Evolutionary conservation across 176 grass and related monocot species (phyloP).

Genomic region (Bonia amplexicaulis): DNA sequence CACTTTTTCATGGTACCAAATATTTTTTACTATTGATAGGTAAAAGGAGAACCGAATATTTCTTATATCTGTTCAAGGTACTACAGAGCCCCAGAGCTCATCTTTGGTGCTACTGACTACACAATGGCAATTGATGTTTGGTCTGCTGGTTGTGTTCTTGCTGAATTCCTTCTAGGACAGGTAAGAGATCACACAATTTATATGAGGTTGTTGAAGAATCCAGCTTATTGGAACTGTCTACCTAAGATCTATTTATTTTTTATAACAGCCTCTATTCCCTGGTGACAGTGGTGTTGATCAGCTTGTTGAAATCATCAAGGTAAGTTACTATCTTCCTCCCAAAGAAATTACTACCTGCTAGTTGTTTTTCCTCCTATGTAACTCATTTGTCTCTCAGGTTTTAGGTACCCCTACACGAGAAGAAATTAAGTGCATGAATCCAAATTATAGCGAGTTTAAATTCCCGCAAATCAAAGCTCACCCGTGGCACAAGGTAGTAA

Average conservation of each 20-base stretch:
- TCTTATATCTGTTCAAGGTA: conserved; percentile 97
- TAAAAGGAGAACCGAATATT: conserved; percentile 97
- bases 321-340: conserved; percentile 20
- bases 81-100: conserved; percentile 94
- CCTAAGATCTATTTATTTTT: neutral
- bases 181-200: conserved; percentile 28
- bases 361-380: conserved; percentile 11
- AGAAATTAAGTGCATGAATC: conserved; percentile 99
- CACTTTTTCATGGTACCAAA: neutral
- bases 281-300: conserved; percentile 92
- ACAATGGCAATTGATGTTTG: conserved; percentile 90
- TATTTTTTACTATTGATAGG: conserved; percentile 31
- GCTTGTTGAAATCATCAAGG: conserved; percentile 97
- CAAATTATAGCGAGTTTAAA: conserved; percentile 81
- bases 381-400: conserved; percentile 33
- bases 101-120: conserved; percentile 95
- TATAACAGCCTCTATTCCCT: conserved; percentile 81
- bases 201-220: neutral
- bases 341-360: neutral
- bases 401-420: conserved; percentile 95
- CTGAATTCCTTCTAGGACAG: conserved; percentile 82
- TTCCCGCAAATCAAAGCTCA: conserved; percentile 94
- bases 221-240: neutral
- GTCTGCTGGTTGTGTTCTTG: conserved; percentile 91
- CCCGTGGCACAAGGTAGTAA: conserved; percentile 92